Evolutionary conservation across 75 land plant genomes (phyloP), one percentile per base, ranked within the genome.

Genomic region (Pseudotsuga menziesii): DNA sequence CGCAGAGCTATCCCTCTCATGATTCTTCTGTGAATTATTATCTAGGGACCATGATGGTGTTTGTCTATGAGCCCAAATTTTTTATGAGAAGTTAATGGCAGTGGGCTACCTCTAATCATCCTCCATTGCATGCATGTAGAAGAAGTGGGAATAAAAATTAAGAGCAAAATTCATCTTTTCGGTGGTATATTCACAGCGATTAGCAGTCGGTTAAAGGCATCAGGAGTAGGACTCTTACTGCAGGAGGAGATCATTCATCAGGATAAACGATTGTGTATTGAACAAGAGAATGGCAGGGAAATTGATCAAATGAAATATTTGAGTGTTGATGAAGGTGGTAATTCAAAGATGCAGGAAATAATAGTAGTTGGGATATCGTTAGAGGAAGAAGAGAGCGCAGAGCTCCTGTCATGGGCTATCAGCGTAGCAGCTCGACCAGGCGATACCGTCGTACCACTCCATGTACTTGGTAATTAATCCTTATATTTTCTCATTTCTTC

Each of bases 361-460:
- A 44, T 69, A 69, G 72, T 69, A 13, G 72, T 41, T 36, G n/a
- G 36, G 41, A 36, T 44, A 5, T 16, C 35, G 69, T n/a, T 79
- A 4, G 84, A 87, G 76, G 76, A 26, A n/a, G 74, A 82, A 32
- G 75, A 79, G 0, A 79, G 83, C 41, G 27, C 60, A 15, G 81
- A 81, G 70, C 86, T 90, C 57, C 82, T 90, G 12, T 88, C 89
- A 16, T 88, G 89, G 89, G 88, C 88, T 36, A 80, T 90, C 70
- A 52, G 57, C 36, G 84, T 83, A 55, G 83, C 83, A 3, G 85
- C 89, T 52, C 78, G 60, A 23, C 77, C 86, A 8, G 61, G 80
- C 22, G 89, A 85, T 60, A 78, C 75, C 25, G 72, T 90, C 39
- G 71, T 88, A 6, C 88, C 89, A 1, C 27, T 88, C 20, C 88